Evolutionary conservation across 257 asterid genomes (phyloP).

Genomic region (Fraxinus americana): DNA sequence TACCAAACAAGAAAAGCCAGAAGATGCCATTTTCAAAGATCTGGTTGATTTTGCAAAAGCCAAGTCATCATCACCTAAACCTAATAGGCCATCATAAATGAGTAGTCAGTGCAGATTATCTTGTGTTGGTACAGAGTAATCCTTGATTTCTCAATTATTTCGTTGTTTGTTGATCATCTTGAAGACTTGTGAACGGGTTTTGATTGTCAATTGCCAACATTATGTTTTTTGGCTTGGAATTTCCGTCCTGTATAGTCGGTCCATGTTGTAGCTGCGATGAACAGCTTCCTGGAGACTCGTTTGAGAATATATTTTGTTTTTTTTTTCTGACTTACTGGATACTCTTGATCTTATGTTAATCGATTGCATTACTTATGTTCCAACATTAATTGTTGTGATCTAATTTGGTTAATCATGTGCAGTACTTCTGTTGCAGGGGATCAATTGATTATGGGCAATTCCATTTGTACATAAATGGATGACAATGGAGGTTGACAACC

Average conservation of each 20-base stretch:
- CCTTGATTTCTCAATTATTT: constrained; percentile 25
- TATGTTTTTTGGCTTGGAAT: constrained; percentile 22
- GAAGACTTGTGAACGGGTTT: constrained; percentile 17
- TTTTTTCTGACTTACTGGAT: neutral
- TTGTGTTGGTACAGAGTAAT: constrained; percentile 35
- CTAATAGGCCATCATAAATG: constrained; percentile 57
- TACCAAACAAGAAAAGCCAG: constrained; percentile 64
- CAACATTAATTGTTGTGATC: too few relatives aligned
- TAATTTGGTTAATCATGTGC: neutral
- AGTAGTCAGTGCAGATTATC: constrained; percentile 21
- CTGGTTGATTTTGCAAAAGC: constrained; percentile 90
- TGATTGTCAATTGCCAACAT: constrained; percentile 11
- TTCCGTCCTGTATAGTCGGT: constrained; percentile 34
- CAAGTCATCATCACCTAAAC: constrained; percentile 82
- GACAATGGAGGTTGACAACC: too few relatives aligned
- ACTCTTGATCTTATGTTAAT: neutral
- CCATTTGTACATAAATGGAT: too few relatives aligned
- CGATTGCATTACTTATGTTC: too few relatives aligned
- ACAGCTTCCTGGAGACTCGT: neutral
- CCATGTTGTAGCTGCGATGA: constrained; percentile 30
- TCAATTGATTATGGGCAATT: too few relatives aligned
- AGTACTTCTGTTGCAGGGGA: neutral
- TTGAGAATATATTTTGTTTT: neutral
- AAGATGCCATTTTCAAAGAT: constrained; percentile 86
- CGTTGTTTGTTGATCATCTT: constrained; percentile 19